Base-by-base conservation (phyloP, 2,329 filamentous ascomycete genomes). In the Fusarium cyanostomum region DNA sequence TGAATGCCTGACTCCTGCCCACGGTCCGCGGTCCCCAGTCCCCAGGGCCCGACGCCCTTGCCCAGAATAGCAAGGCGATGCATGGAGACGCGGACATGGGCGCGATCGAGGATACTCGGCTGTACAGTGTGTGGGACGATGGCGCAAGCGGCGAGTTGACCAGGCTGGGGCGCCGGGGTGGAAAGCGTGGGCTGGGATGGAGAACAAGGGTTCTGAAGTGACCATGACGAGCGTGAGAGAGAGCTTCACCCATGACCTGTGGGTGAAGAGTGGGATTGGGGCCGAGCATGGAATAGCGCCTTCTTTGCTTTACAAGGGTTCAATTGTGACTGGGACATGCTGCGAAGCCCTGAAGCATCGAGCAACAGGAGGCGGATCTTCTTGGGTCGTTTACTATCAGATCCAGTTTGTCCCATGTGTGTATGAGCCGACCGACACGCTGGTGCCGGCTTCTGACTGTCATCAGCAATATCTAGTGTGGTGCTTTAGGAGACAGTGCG, bases 61-160 rank as follows among this genome's bases (percentile, higher is more conserved):
- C 64, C 69, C 35, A 50, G 65, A 66, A 67, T 51, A 66, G 66
- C 56, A 71, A 67, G 63, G 58, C 57, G 57, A 69, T 67, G 59
- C 67, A 56, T 71, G 67, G 67, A 71, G 67, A 46, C 48, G 66
- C 59, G 59, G 64, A 69, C 65, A 67, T 54, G 65, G 67, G 52
- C 67, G 56, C 65, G 58, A 70, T 71, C 63, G 64, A 64, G 63
- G 54, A 56, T 68, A 66, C 64, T 71, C 69, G 67, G 69, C 67
- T 69, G 64, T 69, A 69, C 69, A 71, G 62, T 64, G 67, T 70
- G 69, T 71, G 69, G 69, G 69, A 71, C 69, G 67, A 71, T 71
- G 69, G 69, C 69, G 69, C 69, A 69, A 71, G 69, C 64, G 57
- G 51, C 58, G 56, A 68, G 59, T 63, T 61, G 66, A 66, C 67